phyloP scores from a whole-genome alignment of 2,329 filamentous ascomycete species.

The Cladosporium velox region DNA sequence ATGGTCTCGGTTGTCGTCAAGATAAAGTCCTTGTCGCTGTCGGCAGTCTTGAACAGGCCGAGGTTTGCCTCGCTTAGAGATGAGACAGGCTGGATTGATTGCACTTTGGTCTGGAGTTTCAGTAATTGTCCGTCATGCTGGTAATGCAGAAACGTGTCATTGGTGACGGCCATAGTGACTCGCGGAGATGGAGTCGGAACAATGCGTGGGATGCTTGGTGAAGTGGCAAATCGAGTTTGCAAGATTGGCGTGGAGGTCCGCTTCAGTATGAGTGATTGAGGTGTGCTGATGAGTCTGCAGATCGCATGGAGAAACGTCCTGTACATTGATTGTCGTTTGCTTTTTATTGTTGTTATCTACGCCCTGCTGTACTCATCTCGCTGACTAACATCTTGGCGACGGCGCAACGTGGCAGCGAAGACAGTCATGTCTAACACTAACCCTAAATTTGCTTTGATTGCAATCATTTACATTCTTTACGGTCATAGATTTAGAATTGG shows the following conservation, averaged over 20 bases:
- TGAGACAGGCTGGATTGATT: constrained; percentile 6
- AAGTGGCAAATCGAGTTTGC: background rate
- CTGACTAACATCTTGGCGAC: constrained; percentile 7
- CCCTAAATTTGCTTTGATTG: too few species aligned
- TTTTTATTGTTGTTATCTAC: background rate
- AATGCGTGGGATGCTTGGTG: background rate
- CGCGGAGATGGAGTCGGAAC: background rate
- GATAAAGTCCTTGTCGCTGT: constrained; percentile 21
- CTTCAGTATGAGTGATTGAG: too few species aligned
- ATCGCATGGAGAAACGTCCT: background rate
- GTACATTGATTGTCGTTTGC: background rate
- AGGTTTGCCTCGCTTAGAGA: background rate
- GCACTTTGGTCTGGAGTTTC: background rate
- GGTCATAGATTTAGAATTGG: too few species aligned
- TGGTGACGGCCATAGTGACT: background rate
- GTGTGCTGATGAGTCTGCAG: background rate
- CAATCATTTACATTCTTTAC: background rate
- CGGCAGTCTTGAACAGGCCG: constrained; percentile 21
- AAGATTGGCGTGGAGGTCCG: background rate
- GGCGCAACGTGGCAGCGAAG: background rate
- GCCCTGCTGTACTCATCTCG: constrained; percentile 1
- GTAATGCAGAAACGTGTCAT: constrained; percentile 3
- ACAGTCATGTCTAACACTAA: too few species aligned
- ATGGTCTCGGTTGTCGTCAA: constrained; percentile 62
- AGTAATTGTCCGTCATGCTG: constrained; percentile 3